Evolutionary conservation across 2,329 filamentous ascomycete genomes (phyloP).

Genomic region (Epichloe aotearoae): DNA sequence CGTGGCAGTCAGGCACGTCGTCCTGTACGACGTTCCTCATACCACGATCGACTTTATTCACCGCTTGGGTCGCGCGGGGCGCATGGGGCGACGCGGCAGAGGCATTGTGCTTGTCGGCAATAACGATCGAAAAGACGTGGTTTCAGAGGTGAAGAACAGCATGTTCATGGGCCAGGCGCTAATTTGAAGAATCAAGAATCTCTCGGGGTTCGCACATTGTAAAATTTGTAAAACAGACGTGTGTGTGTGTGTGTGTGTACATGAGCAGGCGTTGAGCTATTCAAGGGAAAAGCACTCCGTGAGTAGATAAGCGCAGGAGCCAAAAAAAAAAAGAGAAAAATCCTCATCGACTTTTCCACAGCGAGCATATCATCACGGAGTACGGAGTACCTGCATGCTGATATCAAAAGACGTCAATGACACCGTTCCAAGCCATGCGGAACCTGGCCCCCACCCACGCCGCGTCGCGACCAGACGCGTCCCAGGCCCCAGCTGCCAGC

Average conservation of each 20-base stretch:
- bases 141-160: constrained; percentile 80
- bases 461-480: constrained; percentile 18
- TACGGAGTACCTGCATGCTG: no score
- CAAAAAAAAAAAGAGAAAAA: no score
- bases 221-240: constrained; percentile 34
- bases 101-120: constrained; percentile 86
- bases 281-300: not conserved
- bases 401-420: not conserved
- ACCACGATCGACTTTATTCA: constrained; percentile 98
- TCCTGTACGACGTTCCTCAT: constrained; percentile 95
- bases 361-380: no score
- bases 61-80: constrained; percentile 79
- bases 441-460: not conserved
- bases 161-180: constrained; percentile 74
- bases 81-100: constrained; percentile 82
- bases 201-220: no score
- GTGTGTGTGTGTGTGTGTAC: constrained; percentile 1
- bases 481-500: not conserved
- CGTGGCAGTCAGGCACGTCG: constrained; percentile 75
- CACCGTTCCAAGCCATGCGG: not conserved
- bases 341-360: no score
- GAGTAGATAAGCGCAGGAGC: not conserved
- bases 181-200: constrained; percentile 34
- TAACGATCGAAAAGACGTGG: constrained; percentile 78
- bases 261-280: not conserved